Percentiles rank a stretch among this genome's conserved stretches.
phyloP scores from a whole-genome alignment of 2,329 filamentous ascomycete genomes.

The Penicillium decumbens region DNA sequence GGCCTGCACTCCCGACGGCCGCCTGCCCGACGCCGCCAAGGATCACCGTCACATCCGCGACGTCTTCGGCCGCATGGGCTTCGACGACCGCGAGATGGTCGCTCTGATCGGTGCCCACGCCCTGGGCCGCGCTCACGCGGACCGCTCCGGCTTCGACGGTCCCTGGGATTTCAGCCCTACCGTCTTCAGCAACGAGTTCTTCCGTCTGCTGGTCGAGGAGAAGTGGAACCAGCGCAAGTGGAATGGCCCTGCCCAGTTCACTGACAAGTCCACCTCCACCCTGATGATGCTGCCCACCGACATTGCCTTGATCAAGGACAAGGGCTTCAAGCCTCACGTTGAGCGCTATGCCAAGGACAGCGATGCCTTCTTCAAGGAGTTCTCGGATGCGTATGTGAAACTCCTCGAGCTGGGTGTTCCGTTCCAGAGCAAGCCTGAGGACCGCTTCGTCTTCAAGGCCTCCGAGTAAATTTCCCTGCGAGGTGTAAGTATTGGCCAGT shows the following conservation, averaged over 20 bases:
- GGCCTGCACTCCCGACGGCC: conserved; percentile 90
- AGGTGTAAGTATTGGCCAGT: background rate
- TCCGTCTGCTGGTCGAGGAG: conserved; percentile 77
- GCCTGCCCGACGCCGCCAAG: conserved; percentile 77
- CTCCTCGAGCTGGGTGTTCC: conserved; percentile 94
- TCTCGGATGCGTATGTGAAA: conserved; percentile 69
- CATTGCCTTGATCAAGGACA: conserved; percentile 80
- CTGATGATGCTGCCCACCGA: conserved; percentile 98
- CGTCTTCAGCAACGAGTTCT: conserved; percentile 92
- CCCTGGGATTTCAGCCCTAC: conserved; percentile 92
- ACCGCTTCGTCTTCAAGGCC: conserved; percentile 62
- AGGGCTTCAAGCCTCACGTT: conserved; percentile 73
- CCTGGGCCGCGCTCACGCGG: conserved; percentile 81
- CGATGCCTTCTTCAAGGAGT: conserved; percentile 90
- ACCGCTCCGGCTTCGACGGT: conserved; percentile 81
- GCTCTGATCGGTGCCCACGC: conserved; percentile 82
- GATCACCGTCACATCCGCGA: conserved; percentile 74
- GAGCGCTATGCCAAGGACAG: conserved; percentile 89
- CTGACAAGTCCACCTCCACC: conserved; percentile 79
- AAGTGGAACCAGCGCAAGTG: conserved; percentile 91
- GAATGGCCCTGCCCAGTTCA: conserved; percentile 85
- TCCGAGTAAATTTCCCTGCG: conserved; percentile 29
- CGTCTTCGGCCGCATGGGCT: conserved; percentile 97
- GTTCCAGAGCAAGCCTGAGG: conserved; percentile 63
- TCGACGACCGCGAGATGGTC: conserved; percentile 95